Evolutionary conservation across 768 basidiomycete species (phyloP), one percentile per base, ranked within the genome.

Genomic region (Sarcodon sp.): DNA sequence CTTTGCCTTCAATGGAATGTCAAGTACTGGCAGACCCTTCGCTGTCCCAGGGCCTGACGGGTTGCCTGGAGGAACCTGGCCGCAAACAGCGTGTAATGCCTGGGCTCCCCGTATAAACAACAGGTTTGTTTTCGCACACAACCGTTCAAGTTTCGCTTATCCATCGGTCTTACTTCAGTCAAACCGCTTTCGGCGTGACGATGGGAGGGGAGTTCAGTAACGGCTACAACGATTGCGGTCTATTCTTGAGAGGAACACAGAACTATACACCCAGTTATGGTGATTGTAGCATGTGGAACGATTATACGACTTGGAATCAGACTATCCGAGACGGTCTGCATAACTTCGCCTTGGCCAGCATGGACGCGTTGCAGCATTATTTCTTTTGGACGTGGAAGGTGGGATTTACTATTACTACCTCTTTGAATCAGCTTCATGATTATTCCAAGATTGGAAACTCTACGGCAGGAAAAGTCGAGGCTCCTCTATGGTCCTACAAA

Each of bases 371-470:
- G 45, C 68, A 72, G 53, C 72, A 83, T 57, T 82, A 69, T 69
- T 84, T 83, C 67, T 84, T 75, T 70, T 85, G 83, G 83, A 83
- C 79, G n/a, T 83, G 82, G 83, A 83, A 80, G 70, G 70, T 71
- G 43, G n/a, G 39, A 16, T 13, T 15, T 27, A 13, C n/a, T 13
- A 15, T 13, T 46, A 43, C 38, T 31, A 13, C 21, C 12, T 35
- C 35, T 36, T 46, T n/a, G n/a, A 33, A 21, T 32, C 4, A 8
- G 31, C 21, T 34, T 21, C 5, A 43, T 48, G 15, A 11, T 50
- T n/a, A 10, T 38, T 55, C 34, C 51, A 7, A 10, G 21, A 11
- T 27, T 11, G 54, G 69, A 69, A 76, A 75, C 1, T 66, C 70
- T 15, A 57, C 66, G 11, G 64, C 70, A 33, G 71, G 71, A 49